Evolutionary conservation across 768 basidiomycete genomes (phyloP), one percentile per base, ranked within the genome.

Genomic region (Leccinellum albellum): DNA sequence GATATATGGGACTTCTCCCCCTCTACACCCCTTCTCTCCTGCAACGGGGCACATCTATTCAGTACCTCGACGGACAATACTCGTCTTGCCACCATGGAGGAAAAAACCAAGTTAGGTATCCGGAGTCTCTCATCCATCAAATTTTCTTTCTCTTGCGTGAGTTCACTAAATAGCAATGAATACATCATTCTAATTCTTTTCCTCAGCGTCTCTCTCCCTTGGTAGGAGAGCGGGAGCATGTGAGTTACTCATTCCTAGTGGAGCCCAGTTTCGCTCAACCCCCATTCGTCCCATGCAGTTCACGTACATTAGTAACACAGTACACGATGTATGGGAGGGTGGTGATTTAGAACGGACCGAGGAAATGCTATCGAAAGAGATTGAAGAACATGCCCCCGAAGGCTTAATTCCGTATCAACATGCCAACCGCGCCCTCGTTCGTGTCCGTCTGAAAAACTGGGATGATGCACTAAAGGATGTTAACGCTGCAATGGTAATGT

Each of bases 341-440:
- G 61, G 61, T 20, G 33, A 55, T 3, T 23, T 62, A 12, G 15
- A n/a, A 14, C 32, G 37, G 4, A 46, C 31, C 6, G 65, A 66
- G 26, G 12, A 47, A n/a, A 50, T 31, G 1, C 31, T 65, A 21
- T 55, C 57, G 1, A 54, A 31, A 31, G 61, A 66, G 45, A 63
- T 66, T 21, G 29, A 35, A 44, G 51, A 56, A 10, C 1, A 48
- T 33, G 12, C 15, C 2, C 23, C 23, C 13, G 33, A 7, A 29
- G 29, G 6, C 29, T 49, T 53, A n/a, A 5, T 20, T 12, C 24
- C 13, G 17, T 61, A 66, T 47, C 10, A 31, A 6, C 51, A 35
- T 20, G 64, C 52, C 15, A 65, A 60, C 21, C 64, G 64, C 33
- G 54, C 64, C 15, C 47, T 65, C 20, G 45, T 66, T 46, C 64